These are phyloP conservation scores for Casuarina equisetifolia DNA, from an alignment of 306 rosid genomes.

Conservation along the genomic window DNA sequence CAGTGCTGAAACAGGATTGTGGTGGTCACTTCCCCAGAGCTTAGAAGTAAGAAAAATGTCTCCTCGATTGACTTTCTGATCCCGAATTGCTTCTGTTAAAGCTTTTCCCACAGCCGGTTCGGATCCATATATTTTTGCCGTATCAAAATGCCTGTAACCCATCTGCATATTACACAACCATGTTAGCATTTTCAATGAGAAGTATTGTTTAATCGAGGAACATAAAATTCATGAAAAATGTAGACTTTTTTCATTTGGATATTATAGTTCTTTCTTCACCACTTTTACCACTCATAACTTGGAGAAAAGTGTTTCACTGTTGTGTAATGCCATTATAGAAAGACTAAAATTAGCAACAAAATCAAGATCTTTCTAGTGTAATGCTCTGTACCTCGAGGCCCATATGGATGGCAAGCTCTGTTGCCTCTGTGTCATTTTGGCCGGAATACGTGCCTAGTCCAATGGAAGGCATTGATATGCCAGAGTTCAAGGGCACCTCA, in stretches of 20 bases:
- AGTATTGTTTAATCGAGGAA: too few species aligned
- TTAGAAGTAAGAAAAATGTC: constrained; percentile 82
- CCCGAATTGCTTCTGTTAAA: constrained; percentile 46
- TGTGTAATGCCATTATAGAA: too few species aligned
- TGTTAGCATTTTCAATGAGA: neutral
- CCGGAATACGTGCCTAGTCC: constrained; percentile 84
- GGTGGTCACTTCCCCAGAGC: constrained; percentile 91
- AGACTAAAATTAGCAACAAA: neutral
- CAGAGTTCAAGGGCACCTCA: constrained; percentile 67
- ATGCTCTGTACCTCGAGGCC: constrained; percentile 63
- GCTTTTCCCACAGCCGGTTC: constrained; percentile 66
- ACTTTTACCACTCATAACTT: too few species aligned
- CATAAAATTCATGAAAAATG: too few species aligned
- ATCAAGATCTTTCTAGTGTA: neutral
- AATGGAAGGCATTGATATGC: constrained; percentile 73
- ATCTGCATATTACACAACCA: constrained; percentile 41
- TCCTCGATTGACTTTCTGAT: constrained; percentile 46
- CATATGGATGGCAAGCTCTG: constrained; percentile 65
- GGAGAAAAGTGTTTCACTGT: too few species aligned
- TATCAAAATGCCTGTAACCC: constrained; percentile 92
- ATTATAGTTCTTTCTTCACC: too few species aligned
- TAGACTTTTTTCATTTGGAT: too few species aligned
- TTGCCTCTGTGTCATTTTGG: constrained; percentile 53
- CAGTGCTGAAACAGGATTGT: constrained; percentile 74
- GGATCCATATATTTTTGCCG: constrained; percentile 73